Percentiles rank a stretch among this genome's conserved stretches.
phyloP scores from a whole-genome alignment of 805 yeast genomes.

The Torulaspora franciscae region DNA sequence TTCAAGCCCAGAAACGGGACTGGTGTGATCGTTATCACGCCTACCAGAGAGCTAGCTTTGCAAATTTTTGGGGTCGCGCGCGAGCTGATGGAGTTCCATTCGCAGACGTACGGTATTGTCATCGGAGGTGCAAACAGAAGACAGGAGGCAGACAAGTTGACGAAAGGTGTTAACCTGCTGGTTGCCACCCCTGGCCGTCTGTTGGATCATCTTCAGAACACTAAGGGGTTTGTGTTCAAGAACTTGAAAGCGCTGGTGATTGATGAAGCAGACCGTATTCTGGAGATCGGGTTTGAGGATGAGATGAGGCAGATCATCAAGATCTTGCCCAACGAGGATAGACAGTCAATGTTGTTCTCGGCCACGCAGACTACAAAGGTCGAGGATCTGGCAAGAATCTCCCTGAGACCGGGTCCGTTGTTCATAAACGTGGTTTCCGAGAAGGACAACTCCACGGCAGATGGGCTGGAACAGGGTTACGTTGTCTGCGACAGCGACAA shows the following conservation, averaged over 20 bases:
- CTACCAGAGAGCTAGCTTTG: conserved; percentile 95
- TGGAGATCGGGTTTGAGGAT: conserved; percentile 97
- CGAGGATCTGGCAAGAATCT: conserved; percentile 95
- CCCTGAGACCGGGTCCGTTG: conserved; percentile 86
- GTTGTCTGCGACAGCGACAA: conserved; percentile 96
- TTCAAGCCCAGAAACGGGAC: conserved; percentile 98
- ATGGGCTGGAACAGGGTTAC: conserved; percentile 96
- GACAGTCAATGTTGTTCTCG: conserved; percentile 97
- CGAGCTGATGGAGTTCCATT: conserved; percentile 82
- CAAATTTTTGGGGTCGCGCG: conserved; percentile 98
- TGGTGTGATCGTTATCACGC: conserved; percentile 92
- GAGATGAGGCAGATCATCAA: conserved; percentile 97
- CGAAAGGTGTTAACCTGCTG: conserved; percentile 87
- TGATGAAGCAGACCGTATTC: conserved; percentile 97
- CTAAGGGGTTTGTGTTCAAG: conserved; percentile 88
- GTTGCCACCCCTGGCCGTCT: conserved; percentile 98
- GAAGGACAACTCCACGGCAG: conserved; percentile 83
- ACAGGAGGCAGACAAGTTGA: conserved; percentile 92
- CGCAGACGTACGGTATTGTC: conserved; percentile 93
- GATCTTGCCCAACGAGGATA: conserved; percentile 84
- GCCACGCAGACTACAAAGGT: conserved; percentile 99
- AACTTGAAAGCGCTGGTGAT: conserved; percentile 89
- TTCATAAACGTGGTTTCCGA: conserved; percentile 90
- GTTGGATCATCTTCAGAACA: conserved; percentile 93
- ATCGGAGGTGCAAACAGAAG: conserved; percentile 98